Conservation (phyloP, 2,329 filamentous ascomycete genomes). For the Alternaria sp. region DNA sequence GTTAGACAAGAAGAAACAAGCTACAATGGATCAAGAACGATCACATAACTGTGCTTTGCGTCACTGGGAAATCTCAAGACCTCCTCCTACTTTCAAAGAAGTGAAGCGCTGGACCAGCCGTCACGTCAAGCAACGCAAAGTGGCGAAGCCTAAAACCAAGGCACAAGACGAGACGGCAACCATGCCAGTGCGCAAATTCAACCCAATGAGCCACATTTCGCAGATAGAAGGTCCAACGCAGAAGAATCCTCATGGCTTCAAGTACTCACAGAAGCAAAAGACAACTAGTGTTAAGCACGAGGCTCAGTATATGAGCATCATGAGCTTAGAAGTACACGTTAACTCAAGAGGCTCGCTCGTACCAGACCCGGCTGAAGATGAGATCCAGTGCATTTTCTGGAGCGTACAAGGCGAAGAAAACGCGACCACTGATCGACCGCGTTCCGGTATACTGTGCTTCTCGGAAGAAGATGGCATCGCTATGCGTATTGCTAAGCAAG, state of each 20-base stretch:
- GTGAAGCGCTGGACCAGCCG: slow-evolving; percentile 70
- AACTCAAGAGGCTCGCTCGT: slow-evolving; percentile 82
- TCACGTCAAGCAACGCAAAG: slow-evolving; percentile 38
- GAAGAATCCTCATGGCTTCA: slow-evolving; percentile 80
- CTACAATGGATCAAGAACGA: slow-evolving; percentile 59
- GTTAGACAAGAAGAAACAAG: slow-evolving; percentile 60
- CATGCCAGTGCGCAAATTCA: slow-evolving; percentile 20
- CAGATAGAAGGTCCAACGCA: slow-evolving; percentile 92
- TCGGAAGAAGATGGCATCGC: slow-evolving; percentile 67
- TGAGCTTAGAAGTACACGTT: slow-evolving; percentile 92
- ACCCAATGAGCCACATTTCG: slow-evolving; percentile 60
- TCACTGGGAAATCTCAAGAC: slow-evolving; percentile 76
- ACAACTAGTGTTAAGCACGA: slow-evolving; percentile 82
- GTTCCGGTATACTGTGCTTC: slow-evolving; percentile 75
- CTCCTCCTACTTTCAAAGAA: slow-evolving; percentile 73
- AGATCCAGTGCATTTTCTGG: slow-evolving; percentile 90
- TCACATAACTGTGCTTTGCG: slow-evolving; percentile 66
- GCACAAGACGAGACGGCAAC: slow-evolving; percentile 10
- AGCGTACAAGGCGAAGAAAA: slow-evolving; percentile 79
- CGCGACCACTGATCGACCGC: slow-evolving; percentile 59
- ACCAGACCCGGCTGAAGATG: slow-evolving; percentile 89
- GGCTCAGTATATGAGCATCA: slow-evolving; percentile 92
- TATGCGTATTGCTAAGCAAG: slow-evolving; percentile 67
- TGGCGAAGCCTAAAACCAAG: slow-evolving; percentile 7
- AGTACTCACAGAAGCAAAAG: slow-evolving; percentile 78